These are phyloP conservation scores for Corymbia citriodora DNA, from an alignment of 441 rosid species.

Conservation along the genomic window DNA sequence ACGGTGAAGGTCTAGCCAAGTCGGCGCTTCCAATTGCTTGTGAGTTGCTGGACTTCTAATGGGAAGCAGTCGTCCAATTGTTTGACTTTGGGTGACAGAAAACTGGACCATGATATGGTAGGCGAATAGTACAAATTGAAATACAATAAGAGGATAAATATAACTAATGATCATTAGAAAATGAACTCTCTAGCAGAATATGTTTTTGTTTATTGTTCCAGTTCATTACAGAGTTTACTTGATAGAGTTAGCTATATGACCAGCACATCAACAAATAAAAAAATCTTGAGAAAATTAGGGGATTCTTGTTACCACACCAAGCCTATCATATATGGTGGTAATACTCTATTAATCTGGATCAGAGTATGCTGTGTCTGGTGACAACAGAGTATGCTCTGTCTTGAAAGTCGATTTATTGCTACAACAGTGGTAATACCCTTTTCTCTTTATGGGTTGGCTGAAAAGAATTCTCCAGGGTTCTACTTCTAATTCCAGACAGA, in stretches of 20 bases:
- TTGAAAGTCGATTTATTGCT: background rate
- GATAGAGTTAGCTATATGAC: too few relatives aligned
- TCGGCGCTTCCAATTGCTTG: background rate
- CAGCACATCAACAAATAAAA: background rate
- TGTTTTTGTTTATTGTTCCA: too few relatives aligned
- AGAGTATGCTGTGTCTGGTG: background rate
- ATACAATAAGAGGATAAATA: too few relatives aligned
- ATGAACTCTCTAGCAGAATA: too few relatives aligned
- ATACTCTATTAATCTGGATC: background rate
- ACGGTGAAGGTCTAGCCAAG: background rate
- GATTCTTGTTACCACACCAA: background rate
- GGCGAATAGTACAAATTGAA: too few relatives aligned
- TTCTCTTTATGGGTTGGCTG: background rate
- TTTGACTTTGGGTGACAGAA: too few relatives aligned
- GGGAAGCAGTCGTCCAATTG: too few relatives aligned
- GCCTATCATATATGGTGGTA: too few relatives aligned
- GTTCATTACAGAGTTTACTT: background rate
- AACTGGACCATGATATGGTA: too few relatives aligned
- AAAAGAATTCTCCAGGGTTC: background rate
- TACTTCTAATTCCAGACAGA: background rate
- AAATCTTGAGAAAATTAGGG: background rate
- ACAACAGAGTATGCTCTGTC: background rate
- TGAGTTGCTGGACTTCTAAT: too few relatives aligned
- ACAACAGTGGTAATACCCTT: background rate
- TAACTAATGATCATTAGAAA: too few relatives aligned